Conservation (phyloP, 305 asterid species). For the Fraxinus xanthoxyloides region DNA sequence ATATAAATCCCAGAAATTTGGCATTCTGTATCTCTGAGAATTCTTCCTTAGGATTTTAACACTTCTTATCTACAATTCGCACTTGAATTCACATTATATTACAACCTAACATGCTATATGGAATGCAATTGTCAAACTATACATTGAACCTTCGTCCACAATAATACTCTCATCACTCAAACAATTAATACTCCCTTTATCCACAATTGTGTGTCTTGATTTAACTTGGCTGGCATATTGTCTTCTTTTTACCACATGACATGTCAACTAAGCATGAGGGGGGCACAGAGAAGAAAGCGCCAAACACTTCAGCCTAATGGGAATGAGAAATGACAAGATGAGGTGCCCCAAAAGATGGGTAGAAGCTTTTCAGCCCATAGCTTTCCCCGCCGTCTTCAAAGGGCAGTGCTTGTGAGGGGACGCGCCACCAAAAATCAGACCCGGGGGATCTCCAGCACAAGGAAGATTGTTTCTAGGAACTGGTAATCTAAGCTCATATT, state of each 20-base stretch:
- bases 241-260: not conserved
- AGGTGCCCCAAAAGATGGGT: not conserved
- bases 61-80: not conserved
- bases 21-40: not conserved
- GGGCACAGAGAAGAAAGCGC: not conserved
- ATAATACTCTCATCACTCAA: not conserved
- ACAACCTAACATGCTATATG: not conserved
- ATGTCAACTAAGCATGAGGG: not conserved
- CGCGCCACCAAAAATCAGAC: not conserved
- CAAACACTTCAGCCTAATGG: not conserved
- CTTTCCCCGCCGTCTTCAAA: not conserved
- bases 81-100: not conserved
- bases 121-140: not conserved
- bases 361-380: not conserved
- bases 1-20: not conserved
- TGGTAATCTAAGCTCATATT: constrained; percentile 1
- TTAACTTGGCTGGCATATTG: not conserved
- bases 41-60: not conserved
- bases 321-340: not conserved
- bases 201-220: not conserved
- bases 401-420: not conserved
- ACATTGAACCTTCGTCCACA: not conserved
- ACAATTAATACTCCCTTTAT: not conserved
- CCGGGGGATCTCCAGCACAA: constrained; percentile 3
- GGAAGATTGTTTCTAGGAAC: not conserved